phyloP scores from a whole-genome alignment of 2,329 filamentous ascomycete genomes.

The Pochonia chlamydosporia region DNA sequence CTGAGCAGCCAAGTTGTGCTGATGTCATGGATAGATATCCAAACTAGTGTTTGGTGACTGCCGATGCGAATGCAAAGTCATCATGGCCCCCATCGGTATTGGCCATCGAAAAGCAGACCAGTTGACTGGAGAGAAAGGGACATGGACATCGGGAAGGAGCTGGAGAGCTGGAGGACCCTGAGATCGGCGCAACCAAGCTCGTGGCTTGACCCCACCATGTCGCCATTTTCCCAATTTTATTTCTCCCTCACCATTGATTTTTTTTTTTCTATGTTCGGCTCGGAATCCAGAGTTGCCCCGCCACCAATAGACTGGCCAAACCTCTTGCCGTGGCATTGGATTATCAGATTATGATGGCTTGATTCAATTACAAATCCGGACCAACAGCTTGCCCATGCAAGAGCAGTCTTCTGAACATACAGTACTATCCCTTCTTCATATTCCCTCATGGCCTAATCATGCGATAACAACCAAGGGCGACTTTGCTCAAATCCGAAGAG shows the following conservation, averaged over 20 bases:
- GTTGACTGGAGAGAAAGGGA: too few relatives aligned
- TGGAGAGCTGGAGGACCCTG: too few relatives aligned
- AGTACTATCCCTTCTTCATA: too few relatives aligned
- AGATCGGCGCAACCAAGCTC: not conserved
- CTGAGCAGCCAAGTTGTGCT: too few relatives aligned
- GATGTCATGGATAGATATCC: too few relatives aligned
- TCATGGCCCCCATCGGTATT: not conserved
- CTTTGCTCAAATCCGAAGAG: not conserved
- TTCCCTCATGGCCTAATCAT: not conserved
- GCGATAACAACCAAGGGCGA: not conserved
- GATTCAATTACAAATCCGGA: slow-evolving; percentile 2
- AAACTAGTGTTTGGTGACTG: not conserved
- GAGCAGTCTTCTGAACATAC: too few relatives aligned
- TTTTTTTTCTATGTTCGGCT: not conserved
- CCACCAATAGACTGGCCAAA: not conserved
- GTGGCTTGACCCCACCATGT: not conserved
- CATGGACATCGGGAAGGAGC: too few relatives aligned
- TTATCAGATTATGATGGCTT: not conserved
- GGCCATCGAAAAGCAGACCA: too few relatives aligned
- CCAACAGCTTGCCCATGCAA: not conserved
- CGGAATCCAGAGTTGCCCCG: not conserved
- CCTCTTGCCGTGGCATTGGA: not conserved
- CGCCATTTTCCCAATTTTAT: not conserved
- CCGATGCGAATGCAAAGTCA: slow-evolving; percentile 2
- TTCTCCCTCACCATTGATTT: too few relatives aligned